Conservation (phyloP, 2,329 filamentous ascomycete species). For the Paraphoma chrysanthemicola region DNA sequence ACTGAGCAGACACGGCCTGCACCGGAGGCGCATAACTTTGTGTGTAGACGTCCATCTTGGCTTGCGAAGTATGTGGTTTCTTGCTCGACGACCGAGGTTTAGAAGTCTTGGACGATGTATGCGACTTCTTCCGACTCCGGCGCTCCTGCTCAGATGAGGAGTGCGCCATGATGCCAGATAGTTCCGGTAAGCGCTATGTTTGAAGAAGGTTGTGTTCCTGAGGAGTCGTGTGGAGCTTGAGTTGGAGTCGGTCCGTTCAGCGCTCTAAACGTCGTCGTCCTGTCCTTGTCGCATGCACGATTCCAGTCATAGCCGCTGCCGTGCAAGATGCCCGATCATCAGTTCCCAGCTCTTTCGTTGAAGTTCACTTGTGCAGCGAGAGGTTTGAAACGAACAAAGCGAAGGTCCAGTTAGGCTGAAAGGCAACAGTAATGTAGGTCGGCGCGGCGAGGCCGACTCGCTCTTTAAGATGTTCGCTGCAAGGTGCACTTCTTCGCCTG, state of each 20-base stretch:
- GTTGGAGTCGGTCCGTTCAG: constrained; percentile 12
- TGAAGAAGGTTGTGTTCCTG: neutral
- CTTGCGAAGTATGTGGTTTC: constrained; percentile 18
- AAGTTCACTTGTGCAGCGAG: neutral
- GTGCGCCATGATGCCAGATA: constrained; percentile 18
- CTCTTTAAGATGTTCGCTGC: constrained; percentile 18
- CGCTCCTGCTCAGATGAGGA: constrained; percentile 22
- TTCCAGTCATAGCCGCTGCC: constrained; percentile 24
- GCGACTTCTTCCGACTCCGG: constrained; percentile 29
- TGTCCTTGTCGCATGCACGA: constrained; percentile 20
- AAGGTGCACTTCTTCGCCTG: constrained; percentile 6
- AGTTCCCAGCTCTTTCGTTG: neutral
- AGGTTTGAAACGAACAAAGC: constrained; percentile 12
- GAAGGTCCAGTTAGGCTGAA: constrained; percentile 7
- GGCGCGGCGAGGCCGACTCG: constrained; percentile 13
- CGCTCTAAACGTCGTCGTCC: constrained; percentile 22
- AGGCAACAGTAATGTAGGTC: constrained; percentile 6
- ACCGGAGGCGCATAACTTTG: constrained; percentile 22
- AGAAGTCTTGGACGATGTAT: constrained; percentile 20
- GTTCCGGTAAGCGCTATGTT: neutral
- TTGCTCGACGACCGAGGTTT: constrained; percentile 21
- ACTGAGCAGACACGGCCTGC: constrained; percentile 17
- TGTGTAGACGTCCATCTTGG: constrained; percentile 17
- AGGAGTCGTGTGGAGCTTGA: neutral
- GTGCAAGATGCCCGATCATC: constrained; percentile 15